Conservation (phyloP, 768 basidiomycete species). For the Harrya chromipes region DNA sequence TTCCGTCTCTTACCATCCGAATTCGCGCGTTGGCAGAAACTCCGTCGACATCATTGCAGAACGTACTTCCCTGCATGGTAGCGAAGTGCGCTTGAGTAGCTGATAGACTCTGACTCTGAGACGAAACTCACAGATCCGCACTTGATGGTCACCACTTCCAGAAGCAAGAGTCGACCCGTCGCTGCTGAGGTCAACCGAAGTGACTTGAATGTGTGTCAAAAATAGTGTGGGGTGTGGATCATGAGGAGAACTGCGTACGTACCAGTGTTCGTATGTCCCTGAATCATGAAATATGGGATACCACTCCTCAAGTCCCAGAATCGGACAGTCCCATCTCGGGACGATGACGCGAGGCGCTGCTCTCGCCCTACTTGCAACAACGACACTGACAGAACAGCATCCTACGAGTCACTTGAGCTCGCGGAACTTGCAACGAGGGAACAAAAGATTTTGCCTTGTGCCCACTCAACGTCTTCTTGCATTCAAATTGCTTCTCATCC, state of each 20-base stretch:
- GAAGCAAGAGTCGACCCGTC: constrained; percentile 33
- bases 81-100: constrained; percentile 7
- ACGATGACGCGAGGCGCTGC: constrained; percentile 36
- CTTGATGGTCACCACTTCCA: constrained; percentile 36
- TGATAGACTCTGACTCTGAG: constrained; percentile 11
- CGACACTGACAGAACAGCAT: constrained; percentile 31
- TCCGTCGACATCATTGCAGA: constrained; percentile 20
- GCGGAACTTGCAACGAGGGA: not conserved
- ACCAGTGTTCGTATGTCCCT: constrained; percentile 35
- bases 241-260: constrained; percentile 22
- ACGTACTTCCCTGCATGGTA: constrained; percentile 26
- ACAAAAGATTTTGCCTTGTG: constrained; percentile 21
- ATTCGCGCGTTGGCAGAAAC: not conserved
- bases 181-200: constrained; percentile 36
- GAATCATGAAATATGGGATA: constrained; percentile 33
- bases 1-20: constrained; percentile 9
- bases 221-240: constrained; percentile 15
- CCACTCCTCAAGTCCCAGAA: constrained; percentile 37
- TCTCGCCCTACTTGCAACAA: constrained; percentile 33
- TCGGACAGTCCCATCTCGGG: constrained; percentile 34
- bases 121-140: constrained; percentile 35
- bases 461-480: constrained; percentile 31
- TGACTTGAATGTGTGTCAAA: constrained; percentile 27
- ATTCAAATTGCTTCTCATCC: constrained; percentile 24
- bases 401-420: constrained; percentile 17